Base-by-base conservation (phyloP, 352 stramenopile genomes). In the Pythium brachiatum region DNA sequence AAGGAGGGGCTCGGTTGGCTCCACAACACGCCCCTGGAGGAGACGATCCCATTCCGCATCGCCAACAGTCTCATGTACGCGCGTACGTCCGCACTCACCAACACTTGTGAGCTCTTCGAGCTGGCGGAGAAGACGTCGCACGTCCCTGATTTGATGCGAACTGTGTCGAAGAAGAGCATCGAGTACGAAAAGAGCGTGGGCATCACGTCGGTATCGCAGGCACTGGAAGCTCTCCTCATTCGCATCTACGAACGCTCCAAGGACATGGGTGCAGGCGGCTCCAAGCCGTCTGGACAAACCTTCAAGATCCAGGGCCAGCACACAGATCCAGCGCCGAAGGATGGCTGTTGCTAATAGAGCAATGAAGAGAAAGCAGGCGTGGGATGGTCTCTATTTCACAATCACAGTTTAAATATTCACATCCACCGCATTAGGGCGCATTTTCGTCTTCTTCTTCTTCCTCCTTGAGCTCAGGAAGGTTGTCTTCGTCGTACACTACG, bases 401-500 rank as follows among this genome's bases (percentile, higher is more conserved):
- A 16, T 48, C 55, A 66, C 54, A 60, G 47, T 61, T 32, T 36
- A 18, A 27, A 51, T 56, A 29, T 7, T 36, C 25, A 48, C 21
- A 15, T 23, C 23, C 27, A 7, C 26, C 50, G 50, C 38, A 41
- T 64, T 51, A 68, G 31, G 55, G 57, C 55, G 56, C 56, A 0
- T 74, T 52, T 2, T 60, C 66, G 1, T 66, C 74, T 9, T 58
- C 64, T 1, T 50, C 63, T 16, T 65, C 61, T 7, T 79, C 74
- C 2, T 78, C 66, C 57, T 89, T 88, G 43, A 93, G 70, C 55
- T 86, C 69, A 46, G 83, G 85, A 47, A 97, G 60, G 15, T 72
- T 73, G 60, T 90, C 91, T 68, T 98, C 83, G 38, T 99, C 94
- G 67, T 97, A 99, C 53, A 99, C 84, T 43, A 99, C 94, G 59